These are phyloP conservation scores for Penicillium alfredii DNA, from an alignment of 495 filamentous ascomycete genomes.

Conservation along the genomic window DNA sequence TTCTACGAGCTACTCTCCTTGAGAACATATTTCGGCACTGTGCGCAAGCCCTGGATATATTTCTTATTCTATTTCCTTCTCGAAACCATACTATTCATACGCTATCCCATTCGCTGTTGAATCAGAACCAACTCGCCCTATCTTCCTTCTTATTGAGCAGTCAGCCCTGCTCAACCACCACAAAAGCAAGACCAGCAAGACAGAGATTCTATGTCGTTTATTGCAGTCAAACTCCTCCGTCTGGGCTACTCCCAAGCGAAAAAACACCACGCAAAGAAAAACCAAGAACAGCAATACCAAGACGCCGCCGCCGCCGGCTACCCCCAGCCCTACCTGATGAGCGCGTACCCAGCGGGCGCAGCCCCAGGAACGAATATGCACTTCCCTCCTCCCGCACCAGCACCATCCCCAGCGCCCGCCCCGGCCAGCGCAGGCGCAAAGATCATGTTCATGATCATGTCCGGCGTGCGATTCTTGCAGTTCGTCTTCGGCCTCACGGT, in stretches of 20 bases:
- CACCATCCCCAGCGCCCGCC: slow-evolving; percentile 6
- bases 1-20: too few species aligned
- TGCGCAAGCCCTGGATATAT: too few species aligned
- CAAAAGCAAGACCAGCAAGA: slow-evolving; percentile 3
- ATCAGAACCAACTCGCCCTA: too few species aligned
- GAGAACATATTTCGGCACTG: too few species aligned
- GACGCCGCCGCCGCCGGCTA: slow-evolving; percentile 4
- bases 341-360: slow-evolving; percentile 17
- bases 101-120: too few species aligned
- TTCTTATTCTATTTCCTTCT: too few species aligned
- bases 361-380: slow-evolving; percentile 15
- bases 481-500: slow-evolving; percentile 70
- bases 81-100: too few species aligned
- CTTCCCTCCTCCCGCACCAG: slow-evolving; percentile 5
- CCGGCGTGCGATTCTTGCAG: slow-evolving; percentile 59
- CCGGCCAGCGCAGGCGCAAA: slow-evolving; percentile 12
- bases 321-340: slow-evolving; percentile 14
- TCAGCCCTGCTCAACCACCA: neutral
- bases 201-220: slow-evolving; percentile 28
- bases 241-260: slow-evolving; percentile 27
- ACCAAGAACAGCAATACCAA: slow-evolving; percentile 16
- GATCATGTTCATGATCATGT: slow-evolving; percentile 11
- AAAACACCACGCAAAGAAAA: slow-evolving; percentile 28
- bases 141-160: too few species aligned
- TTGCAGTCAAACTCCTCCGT: slow-evolving; percentile 27